phyloP scores from a whole-genome alignment of 768 basidiomycete genomes.

The Amanita jacksonii region DNA sequence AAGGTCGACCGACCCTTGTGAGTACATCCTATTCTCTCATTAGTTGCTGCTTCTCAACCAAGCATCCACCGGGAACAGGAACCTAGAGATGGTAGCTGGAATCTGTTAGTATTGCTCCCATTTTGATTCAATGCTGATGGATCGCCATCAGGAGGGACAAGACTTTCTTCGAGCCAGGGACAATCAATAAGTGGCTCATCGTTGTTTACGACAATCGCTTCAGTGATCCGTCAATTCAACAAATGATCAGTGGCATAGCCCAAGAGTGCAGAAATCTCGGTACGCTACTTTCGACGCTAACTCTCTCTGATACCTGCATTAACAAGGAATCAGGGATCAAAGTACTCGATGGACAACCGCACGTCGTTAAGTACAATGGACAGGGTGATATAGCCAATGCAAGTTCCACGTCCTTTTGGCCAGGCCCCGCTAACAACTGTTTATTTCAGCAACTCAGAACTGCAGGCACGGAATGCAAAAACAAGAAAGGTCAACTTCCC shows the following conservation, averaged over 20 bases:
- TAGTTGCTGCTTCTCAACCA: too few relatives aligned
- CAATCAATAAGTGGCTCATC: conserved; percentile 51
- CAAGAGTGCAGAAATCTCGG: conserved; percentile 44
- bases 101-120: conserved; percentile 42
- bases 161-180: conserved; percentile 43
- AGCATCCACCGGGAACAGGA: too few relatives aligned
- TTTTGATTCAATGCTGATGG: not conserved
- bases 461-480: too few relatives aligned
- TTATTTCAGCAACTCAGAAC: too few relatives aligned
- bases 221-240: conserved; percentile 25
- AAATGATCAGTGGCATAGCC: conserved; percentile 45
- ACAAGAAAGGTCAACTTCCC: conserved; percentile 33
- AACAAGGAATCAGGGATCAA: conserved; percentile 42
- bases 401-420: too few relatives aligned
- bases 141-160: conserved; percentile 57
- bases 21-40: too few relatives aligned
- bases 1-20: too few relatives aligned
- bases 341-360: conserved; percentile 33
- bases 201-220: conserved; percentile 60
- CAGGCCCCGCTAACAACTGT: too few relatives aligned
- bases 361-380: conserved; percentile 45
- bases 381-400: conserved; percentile 41
- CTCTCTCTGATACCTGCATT: too few relatives aligned
- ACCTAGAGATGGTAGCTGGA: conserved; percentile 66
- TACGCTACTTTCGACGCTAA: conserved; percentile 30